Percentiles rank a stretch among this genome's conserved stretches.
phyloP scores from a whole-genome alignment of 257 asterid species.

The Salvia hispanica region DNA sequence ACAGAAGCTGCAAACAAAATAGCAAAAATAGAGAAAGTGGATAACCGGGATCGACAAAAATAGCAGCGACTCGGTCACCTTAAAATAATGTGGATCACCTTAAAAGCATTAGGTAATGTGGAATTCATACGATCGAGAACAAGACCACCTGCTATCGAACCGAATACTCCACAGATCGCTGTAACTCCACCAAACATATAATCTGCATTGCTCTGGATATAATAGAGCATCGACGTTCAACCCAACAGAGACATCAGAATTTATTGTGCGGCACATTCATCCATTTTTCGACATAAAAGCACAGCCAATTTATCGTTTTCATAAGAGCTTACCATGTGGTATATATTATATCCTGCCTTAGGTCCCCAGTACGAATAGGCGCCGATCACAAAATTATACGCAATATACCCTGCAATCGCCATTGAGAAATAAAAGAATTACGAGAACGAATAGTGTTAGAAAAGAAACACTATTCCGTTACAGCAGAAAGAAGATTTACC shows the following conservation, averaged over 20 bases:
- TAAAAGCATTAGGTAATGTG: constrained; percentile 85
- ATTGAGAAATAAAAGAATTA: constrained; percentile 27
- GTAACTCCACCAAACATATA: constrained; percentile 87
- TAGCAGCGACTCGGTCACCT: no score
- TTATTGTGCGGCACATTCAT: neutral
- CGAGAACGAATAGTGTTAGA: constrained; percentile 14
- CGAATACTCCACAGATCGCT: constrained; percentile 75
- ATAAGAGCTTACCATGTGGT: constrained; percentile 73
- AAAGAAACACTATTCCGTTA: neutral
- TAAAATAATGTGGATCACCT: constrained; percentile 55
- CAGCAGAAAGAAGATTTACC: constrained; percentile 51
- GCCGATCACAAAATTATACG: constrained; percentile 93
- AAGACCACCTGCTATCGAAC: constrained; percentile 87
- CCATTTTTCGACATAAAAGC: neutral
- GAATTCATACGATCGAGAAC: constrained; percentile 71
- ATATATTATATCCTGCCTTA: constrained; percentile 91
- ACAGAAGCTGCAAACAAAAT: constrained; percentile 64
- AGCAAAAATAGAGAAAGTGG: neutral
- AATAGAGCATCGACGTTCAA: constrained; percentile 21
- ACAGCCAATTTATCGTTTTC: neutral
- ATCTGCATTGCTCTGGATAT: constrained; percentile 77
- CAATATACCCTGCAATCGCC: constrained; percentile 73
- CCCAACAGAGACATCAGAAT: neutral
- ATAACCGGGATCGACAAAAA: neutral
- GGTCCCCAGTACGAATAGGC: constrained; percentile 99